Conservation (phyloP, 1,284 basidiomycete genomes). For the Termitomyces sp. region DNA sequence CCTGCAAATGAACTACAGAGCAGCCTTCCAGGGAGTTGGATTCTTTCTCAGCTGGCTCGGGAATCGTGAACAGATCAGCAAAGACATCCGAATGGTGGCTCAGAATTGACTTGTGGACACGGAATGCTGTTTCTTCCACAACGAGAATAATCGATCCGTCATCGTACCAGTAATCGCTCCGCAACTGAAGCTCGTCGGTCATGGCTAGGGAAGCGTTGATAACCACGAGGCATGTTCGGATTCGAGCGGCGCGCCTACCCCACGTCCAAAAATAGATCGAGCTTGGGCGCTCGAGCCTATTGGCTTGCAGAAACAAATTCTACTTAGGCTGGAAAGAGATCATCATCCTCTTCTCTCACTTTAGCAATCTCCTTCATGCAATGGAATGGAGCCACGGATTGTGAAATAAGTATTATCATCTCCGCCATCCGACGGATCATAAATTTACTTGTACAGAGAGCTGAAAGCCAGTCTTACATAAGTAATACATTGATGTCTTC, state of each 20-base stretch:
- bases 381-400: too few relatives aligned
- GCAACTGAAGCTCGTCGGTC: background rate
- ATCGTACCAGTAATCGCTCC: constrained; percentile 8
- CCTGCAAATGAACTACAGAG: constrained; percentile 2
- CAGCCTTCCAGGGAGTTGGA: constrained; percentile 5
- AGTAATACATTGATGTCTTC: background rate
- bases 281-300: too few relatives aligned
- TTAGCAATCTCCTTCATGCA: too few relatives aligned
- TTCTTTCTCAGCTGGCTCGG: background rate
- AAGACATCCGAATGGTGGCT: constrained; percentile 9
- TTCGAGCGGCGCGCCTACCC: too few relatives aligned
- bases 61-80: constrained; percentile 6
- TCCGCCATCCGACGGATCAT: too few relatives aligned
- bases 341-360: too few relatives aligned
- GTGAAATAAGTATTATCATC: too few relatives aligned
- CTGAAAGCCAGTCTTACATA: too few relatives aligned
- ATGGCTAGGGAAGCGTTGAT: background rate
- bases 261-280: too few relatives aligned
- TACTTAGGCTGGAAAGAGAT: too few relatives aligned
- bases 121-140: constrained; percentile 6
- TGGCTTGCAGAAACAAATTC: too few relatives aligned
- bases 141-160: constrained; percentile 9
- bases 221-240: background rate
- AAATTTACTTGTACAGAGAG: too few relatives aligned
- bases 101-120: constrained; percentile 9